A percentile compares a stretch with the other conserved stretches of the same genome.
These are phyloP conservation scores for Narthecium ossifragum DNA, from an alignment of 106 monocot species.

Conservation along the genomic window DNA sequence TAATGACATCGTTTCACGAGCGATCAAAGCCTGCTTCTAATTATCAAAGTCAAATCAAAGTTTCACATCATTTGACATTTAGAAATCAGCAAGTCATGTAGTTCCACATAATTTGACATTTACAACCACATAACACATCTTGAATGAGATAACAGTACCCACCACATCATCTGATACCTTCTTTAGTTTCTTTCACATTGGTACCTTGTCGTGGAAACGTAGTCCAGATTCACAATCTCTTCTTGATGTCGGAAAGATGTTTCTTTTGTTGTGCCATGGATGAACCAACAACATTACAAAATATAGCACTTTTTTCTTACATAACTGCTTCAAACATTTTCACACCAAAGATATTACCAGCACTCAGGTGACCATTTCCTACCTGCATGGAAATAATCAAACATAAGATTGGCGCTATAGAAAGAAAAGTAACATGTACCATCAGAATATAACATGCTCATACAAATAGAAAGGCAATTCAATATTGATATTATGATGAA, in stretches of 20 bases:
- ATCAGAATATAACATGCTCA: too few species aligned
- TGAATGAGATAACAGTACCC: too few species aligned
- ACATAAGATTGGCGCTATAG: background rate
- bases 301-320: constrained; percentile 40
- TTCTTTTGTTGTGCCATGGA: constrained; percentile 62
- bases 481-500: too few species aligned
- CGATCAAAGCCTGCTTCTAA: too few species aligned
- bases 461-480: too few species aligned
- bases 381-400: constrained; percentile 34
- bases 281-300: constrained; percentile 43
- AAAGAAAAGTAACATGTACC: background rate
- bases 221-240: constrained; percentile 64
- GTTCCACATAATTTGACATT: too few species aligned
- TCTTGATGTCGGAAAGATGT: constrained; percentile 55
- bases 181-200: too few species aligned
- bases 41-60: too few species aligned
- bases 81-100: background rate
- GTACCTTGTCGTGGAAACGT: constrained; percentile 86
- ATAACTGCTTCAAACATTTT: constrained; percentile 64
- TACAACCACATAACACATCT: too few species aligned
- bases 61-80: too few species aligned
- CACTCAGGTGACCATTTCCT: constrained; percentile 71
- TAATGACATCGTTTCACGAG: too few species aligned
- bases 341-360: constrained; percentile 54
- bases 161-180: too few species aligned